Evolutionary conservation across 1,284 basidiomycete species (phyloP), one percentile per base, ranked within the genome.

Genomic region (Marasmius tenuissimus): DNA sequence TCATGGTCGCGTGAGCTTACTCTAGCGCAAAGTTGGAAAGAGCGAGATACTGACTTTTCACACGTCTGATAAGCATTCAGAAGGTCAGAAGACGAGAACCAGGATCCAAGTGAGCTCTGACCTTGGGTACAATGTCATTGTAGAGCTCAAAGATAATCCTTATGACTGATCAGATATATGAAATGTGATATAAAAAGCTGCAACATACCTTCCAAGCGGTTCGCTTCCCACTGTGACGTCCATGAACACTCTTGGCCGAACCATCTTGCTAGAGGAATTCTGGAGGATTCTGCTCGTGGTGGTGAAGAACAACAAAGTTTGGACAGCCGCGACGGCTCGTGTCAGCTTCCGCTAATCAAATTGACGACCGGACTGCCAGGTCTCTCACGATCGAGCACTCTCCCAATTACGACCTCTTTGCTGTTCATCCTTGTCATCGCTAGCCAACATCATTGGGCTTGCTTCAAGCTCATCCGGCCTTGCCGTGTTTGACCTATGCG

Each of bases 141-240:
- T 85, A 95, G 10, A 97, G 80, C 73, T 97, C 94, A 65, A 95
- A 92, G 66, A 95, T 82, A 62, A 93, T 81, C 66, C 88, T 90
- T 69, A 14, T 12, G 57, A 50, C 18, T 18, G 34, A 57, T 54
- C 27, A 63, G 16, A 59, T 18, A 59, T 18, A 35, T 42, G 59
- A 47, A 58, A 34, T 57, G 33, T 27, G 39, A 10, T 53, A 62
- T 5, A 54, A 39, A 8, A 52, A 10, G 68, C 35, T 11, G 20
- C 16, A 18, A 68, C 77, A 38, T 60, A 87, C 87, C 91, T 82
- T 70, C 91, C 91, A 12, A 81, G 67, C n/a, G 80, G 77, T 33
- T 79, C 70, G 63, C 76, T 73, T 61, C 82, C 85, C 60, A 87
- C 72, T 18, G 81, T 70, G 68, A 92, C 81, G 71, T 91, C 90